phyloP scores from a whole-genome alignment of 2,329 filamentous ascomycete genomes.

The Colletotrichum scovillei region DNA sequence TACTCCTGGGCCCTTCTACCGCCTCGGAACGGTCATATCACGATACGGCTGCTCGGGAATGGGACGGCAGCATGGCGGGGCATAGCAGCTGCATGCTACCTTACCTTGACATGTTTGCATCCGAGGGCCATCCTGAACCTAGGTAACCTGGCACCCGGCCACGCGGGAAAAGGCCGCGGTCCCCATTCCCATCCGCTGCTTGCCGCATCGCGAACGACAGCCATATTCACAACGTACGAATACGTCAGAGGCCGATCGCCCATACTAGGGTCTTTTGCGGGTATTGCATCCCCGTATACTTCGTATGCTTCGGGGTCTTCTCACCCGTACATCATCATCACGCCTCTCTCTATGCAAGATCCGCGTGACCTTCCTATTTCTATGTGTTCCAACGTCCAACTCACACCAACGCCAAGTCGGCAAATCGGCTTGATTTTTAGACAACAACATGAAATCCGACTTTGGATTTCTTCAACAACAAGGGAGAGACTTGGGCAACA shows the following conservation, averaged over 20 bases:
- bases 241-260: not conserved
- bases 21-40: not conserved
- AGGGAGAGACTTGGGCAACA: too few species aligned
- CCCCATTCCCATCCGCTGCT: constrained; percentile 13
- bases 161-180: not conserved
- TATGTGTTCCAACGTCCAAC: not conserved
- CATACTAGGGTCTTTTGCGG: not conserved
- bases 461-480: too few species aligned
- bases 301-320: not conserved
- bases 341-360: not conserved
- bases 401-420: not conserved
- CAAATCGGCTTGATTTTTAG: not conserved
- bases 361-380: not conserved
- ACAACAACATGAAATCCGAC: too few species aligned
- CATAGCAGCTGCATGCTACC: not conserved
- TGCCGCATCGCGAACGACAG: constrained; percentile 3
- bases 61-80: not conserved
- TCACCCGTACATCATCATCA: not conserved
- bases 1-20: not conserved
- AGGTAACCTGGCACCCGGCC: not conserved
- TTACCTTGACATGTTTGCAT: constrained; percentile 7
- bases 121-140: not conserved
- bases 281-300: not conserved
- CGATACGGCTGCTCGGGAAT: constrained; percentile 14
- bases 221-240: not conserved